These are phyloP conservation scores for Lasiosphaeria ovina DNA, from an alignment of 495 filamentous ascomycete species.

Conservation along the genomic window DNA sequence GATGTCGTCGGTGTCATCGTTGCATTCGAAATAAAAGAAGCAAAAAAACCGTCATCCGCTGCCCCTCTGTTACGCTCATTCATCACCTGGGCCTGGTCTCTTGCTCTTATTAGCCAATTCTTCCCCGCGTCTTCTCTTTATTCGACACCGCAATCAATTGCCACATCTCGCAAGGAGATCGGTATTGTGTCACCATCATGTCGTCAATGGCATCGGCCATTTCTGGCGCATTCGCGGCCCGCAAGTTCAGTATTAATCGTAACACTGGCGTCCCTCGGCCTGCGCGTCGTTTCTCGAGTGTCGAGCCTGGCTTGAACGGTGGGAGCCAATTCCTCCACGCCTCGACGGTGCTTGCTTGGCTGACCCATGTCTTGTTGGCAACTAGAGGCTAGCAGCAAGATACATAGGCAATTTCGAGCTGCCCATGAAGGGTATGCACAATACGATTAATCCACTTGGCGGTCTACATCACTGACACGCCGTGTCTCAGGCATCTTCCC, in stretches of 20 bases:
- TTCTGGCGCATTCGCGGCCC: slow-evolving; percentile 43
- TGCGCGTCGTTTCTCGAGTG: slow-evolving; percentile 51
- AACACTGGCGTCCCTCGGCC: slow-evolving; percentile 51
- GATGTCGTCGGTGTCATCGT: neutral
- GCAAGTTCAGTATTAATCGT: slow-evolving; percentile 59
- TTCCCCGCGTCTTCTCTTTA: neutral
- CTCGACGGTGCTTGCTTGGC: slow-evolving; percentile 1
- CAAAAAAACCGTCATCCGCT: too few species aligned
- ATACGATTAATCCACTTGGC: neutral
- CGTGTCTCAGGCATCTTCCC: slow-evolving; percentile 58
- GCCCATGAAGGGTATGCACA: slow-evolving; percentile 67
- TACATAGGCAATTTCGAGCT: slow-evolving; percentile 80
- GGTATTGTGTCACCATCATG: neutral
- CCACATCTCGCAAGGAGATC: neutral
- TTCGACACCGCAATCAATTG: neutral
- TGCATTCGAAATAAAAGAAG: too few species aligned
- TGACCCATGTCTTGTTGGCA: slow-evolving; percentile 22
- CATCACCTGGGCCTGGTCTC: too few species aligned
- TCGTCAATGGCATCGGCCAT: slow-evolving; percentile 26
- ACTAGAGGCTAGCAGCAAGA: slow-evolving; percentile 71
- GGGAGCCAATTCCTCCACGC: neutral
- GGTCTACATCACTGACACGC: slow-evolving; percentile 1
- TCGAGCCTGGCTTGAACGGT: slow-evolving; percentile 52
- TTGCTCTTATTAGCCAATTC: neutral
- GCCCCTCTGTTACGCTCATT: too few species aligned